Evolutionary conservation across 2,329 filamentous ascomycete species (phyloP), one percentile per base, ranked within the genome.

Genomic region (Neofusicoccum parvum): DNA sequence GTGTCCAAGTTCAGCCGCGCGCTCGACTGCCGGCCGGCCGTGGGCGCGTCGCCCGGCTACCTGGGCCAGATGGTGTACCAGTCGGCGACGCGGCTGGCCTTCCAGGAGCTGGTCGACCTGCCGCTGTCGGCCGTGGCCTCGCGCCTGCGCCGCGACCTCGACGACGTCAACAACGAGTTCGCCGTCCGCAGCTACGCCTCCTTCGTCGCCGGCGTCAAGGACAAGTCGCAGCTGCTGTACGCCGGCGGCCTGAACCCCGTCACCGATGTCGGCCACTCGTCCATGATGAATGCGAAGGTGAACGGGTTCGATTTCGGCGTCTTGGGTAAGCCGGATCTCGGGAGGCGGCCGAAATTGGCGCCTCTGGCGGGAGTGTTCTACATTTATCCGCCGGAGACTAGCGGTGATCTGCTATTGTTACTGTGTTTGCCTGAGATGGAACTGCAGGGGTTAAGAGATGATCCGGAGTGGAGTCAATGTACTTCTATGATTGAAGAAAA

Each of bases 151-250:
- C 49, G 62, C 10, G 70, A 70, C 58, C 68, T 74, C 7, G 66
- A 67, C 17, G 65, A 66, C 10, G 68, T 70, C 49, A 72, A 74
- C 60, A 74, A 64, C n/a, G 54, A 62, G 14, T 66, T 68, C 64
- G 65, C 66, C 14, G 67, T 73, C 34, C 72, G 75, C 36, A 75
- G 73, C 62, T 73, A 72, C 63, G 75, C 71, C 3, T 75, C 74
- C 0, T 72, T 72, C 46, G 67, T 77, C 15, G 71, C 71, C 2
- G 48, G 68, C 32, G 71, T 70, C 53, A 67, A 46, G 20, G 72
- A 76, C 67, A 71, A 71, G 54, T 71, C 69, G 17, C 66, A 49
- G 6, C 60, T 76, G 6, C 53, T 68, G 62, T 76, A 75, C 64
- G 70, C 69, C 27, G 69, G 70, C 9, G 65, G 65, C 5, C 54